phyloP scores from a whole-genome alignment of 768 basidiomycete genomes.

The Tylopilus balloui region DNA sequence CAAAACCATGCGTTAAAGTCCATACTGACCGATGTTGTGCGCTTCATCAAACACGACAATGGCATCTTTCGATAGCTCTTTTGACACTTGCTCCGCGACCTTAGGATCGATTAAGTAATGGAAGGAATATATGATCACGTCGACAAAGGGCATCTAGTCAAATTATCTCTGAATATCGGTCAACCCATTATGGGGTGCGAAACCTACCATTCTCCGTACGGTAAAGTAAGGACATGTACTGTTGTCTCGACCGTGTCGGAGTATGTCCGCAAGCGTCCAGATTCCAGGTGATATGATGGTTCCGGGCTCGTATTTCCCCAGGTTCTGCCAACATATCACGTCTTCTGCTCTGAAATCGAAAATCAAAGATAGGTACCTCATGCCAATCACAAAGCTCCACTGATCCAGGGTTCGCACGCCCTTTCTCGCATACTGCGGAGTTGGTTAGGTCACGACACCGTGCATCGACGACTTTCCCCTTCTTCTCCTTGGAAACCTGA shows the following conservation, averaged over 20 bases:
- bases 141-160: conserved; percentile 90
- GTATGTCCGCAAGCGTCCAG: conserved; percentile 90
- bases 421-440: conserved; percentile 75
- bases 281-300: conserved; percentile 80
- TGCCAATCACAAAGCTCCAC: conserved; percentile 93
- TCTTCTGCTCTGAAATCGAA: background rate
- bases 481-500: conserved; percentile 96
- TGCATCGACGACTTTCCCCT: conserved; percentile 95
- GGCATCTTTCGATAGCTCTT: conserved; percentile 94
- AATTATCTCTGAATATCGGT: background rate
- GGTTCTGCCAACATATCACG: conserved; percentile 48
- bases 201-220: conserved; percentile 85
- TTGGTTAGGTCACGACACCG: conserved; percentile 94
- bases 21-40: conserved; percentile 85
- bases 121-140: conserved; percentile 97
- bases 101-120: conserved; percentile 98
- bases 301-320: conserved; percentile 78
- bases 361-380: conserved; percentile 57
- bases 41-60: conserved; percentile 99
- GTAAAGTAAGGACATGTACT: conserved; percentile 93
- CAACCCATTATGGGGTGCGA: background rate
- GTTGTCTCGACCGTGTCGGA: conserved; percentile 82
- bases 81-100: conserved; percentile 98
- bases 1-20: background rate
- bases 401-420: conserved; percentile 80